Base-by-base conservation (phyloP, 371 early-diverging fungal genomes). In the Lichtheimia ramosa region DNA sequence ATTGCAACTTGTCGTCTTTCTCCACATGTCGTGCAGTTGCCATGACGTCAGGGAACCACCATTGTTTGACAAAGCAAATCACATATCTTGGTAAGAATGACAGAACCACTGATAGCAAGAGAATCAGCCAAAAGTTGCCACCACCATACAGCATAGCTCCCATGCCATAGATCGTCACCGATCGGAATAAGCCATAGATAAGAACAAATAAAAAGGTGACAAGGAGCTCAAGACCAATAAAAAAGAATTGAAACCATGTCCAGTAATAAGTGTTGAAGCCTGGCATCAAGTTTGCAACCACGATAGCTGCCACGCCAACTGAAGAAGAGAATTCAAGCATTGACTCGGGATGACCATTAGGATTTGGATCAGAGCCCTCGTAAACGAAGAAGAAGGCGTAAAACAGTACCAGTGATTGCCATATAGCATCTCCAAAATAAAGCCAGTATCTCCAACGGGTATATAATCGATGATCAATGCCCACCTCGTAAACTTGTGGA, bases 221-320 rank as follows among this genome's bases (percentile, higher is more conserved):
- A 0, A 74, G 20, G 41, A 88, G 67, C 51, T 82, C 84, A 15
- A 76, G 55, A 28, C 66, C 67, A 24, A 85, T 72, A 46, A 74
- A 73, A 13, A 83, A 60, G 48, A 73, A 71, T 54, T 81, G 81
- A 55, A 90, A 66, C 85, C 87, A 92, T 1, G 87, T 88, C 92
- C 93, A 94, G 58, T 85, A 83, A 43, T 82, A 84, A 0, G 90
- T 86, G 62, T 89, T 88, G 56, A 91, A 77, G 1, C 82, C 88
- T 24, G 89, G 84, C 64, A 86, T 84, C 1, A 92, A 51, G 55
- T 91, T 94, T 42, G 90, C 91, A 7, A 86, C 74, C 1, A 89
- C 65, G 20, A 94, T 83, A 2, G 79, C 80, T 1, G 83, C 75
- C 24, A 86, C 61, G 5, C 85, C 87, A 3, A 88, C 85, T 1